Base-by-base conservation (phyloP, 148 eudicot species). In the Chenopodium suecicum region DNA sequence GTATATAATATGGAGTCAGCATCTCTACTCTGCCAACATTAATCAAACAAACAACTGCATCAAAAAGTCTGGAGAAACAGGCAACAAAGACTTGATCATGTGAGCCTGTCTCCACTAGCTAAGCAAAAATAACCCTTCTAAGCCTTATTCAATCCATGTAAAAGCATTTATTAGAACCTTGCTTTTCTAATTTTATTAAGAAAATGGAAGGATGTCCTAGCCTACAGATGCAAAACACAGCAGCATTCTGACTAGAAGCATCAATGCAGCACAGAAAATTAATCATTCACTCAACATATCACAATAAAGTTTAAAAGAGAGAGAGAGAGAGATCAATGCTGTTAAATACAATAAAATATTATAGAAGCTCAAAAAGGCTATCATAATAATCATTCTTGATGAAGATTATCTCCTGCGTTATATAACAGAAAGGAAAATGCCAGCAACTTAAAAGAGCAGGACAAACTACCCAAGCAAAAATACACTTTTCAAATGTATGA, bases 21-120 rank as follows among this genome's bases (percentile, higher is more conserved):
- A 79, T n/a, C 60, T 20, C 14, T 50, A 34, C 25, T 80, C 64
- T 63, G 62, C 11, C 66, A 63, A 25, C 81, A 65, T 73, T 77
- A 72, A 74, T 12, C 70, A 81, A 58, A 70, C 77, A 31, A 81
- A 80, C 77, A 67, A 50, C 68, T 29, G 75, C 48, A 77, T 70
- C 62, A 84, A 54, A 25, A 65, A 75, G 32, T 20, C 25, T 64
- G 19, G 41, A 48, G 41, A 76, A 14, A 20, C 73, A 80, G 14
- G 52, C 74, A 76, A 5, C 71, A 46, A 67, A 19, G 22, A 50
- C 82, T 44, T 75, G 75, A 46, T 34, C 79, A 82, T 63, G 52
- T 52, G 41, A 72, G 34, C 52, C 44, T 60, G 62, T 17, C 23
- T 0, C 74, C 74, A 83, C 58, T 2, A n/a, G 50, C 60, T 50